Percentiles rank a stretch among this genome's conserved stretches.
These are phyloP conservation scores for Russula abietina DNA, from an alignment of 768 basidiomycete genomes.

Conservation along the genomic window DNA sequence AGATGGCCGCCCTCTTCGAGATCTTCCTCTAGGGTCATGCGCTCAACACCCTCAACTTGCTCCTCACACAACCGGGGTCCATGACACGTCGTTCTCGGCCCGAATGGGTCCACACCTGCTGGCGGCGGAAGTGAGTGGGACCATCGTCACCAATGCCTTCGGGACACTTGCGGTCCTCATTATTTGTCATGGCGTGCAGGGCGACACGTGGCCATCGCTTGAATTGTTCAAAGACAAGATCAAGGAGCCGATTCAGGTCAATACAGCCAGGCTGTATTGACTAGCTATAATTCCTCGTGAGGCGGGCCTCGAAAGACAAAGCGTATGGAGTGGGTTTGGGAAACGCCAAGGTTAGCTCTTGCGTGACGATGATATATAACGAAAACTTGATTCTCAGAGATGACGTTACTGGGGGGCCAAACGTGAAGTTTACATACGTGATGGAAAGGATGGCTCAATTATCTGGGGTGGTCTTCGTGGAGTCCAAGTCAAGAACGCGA, in stretches of 20 bases:
- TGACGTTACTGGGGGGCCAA: slow-evolving; percentile 63
- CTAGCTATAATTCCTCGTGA: slow-evolving; percentile 22
- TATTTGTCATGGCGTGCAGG: slow-evolving; percentile 20
- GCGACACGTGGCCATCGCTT: slow-evolving; percentile 23
- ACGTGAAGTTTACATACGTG: slow-evolving; percentile 90
- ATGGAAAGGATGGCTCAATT: slow-evolving; percentile 95
- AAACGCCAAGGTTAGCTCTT: slow-evolving; percentile 10
- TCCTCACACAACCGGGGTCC: slow-evolving; percentile 39
- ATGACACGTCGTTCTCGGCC: slow-evolving; percentile 24
- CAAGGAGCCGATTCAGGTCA: slow-evolving; percentile 17
- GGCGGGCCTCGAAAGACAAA: slow-evolving; percentile 17
- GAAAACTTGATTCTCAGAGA: slow-evolving; percentile 90
- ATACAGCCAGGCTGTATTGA: too few relatives aligned
- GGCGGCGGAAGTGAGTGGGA: slow-evolving; percentile 22
- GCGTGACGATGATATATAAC: slow-evolving; percentile 63
- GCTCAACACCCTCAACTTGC: slow-evolving; percentile 35
- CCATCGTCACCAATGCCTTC: slow-evolving; percentile 21
- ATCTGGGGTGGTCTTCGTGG: slow-evolving; percentile 96
- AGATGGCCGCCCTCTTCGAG: too few relatives aligned
- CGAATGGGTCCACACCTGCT: slow-evolving; percentile 20
- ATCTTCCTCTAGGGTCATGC: slow-evolving; percentile 46
- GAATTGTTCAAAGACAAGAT: slow-evolving; percentile 25
- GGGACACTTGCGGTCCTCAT: slow-evolving; percentile 12
- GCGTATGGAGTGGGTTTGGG: slow-evolving; percentile 1
- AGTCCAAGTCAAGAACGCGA: slow-evolving; percentile 73